Percentiles rank a stretch among this genome's conserved stretches.
Evolutionary conservation across 1,284 basidiomycete genomes (phyloP).

Genomic region (Ceratobasidium theobromae): DNA sequence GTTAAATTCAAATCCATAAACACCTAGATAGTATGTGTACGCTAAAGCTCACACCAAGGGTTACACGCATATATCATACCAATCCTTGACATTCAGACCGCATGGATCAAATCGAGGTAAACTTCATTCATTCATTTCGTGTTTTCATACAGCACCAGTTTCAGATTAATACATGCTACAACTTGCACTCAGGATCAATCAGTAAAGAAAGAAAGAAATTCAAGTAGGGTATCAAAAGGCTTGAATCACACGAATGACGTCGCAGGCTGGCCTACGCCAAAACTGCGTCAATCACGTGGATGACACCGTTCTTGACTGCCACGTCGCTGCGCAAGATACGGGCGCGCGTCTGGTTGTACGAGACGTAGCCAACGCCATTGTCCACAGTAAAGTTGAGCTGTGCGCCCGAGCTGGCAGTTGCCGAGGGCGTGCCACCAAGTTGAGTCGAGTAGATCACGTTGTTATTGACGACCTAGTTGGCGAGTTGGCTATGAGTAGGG

Average conservation of each 20-base stretch:
- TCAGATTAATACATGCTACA: too few species aligned
- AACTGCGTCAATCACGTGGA: slow-evolving; percentile 47
- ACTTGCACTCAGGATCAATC: too few species aligned
- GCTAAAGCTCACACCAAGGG: too few species aligned
- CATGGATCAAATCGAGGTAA: too few species aligned
- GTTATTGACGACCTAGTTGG: slow-evolving; percentile 41
- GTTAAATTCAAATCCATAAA: too few species aligned
- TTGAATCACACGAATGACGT: neutral
- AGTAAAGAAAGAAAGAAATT: neutral
- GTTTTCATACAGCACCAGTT: too few species aligned
- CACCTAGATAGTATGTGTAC: too few species aligned
- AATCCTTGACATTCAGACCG: too few species aligned
- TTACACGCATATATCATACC: too few species aligned
- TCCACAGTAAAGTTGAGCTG: slow-evolving; percentile 44
- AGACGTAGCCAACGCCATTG: slow-evolving; percentile 44
- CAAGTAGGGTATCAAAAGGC: neutral
- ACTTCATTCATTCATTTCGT: too few species aligned
- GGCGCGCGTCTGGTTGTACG: slow-evolving; percentile 43
- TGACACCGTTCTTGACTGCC: slow-evolving; percentile 47
- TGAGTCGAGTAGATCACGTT: slow-evolving; percentile 44
- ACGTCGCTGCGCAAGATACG: slow-evolving; percentile 46
- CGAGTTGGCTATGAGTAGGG: slow-evolving; percentile 41
- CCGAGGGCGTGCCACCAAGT: slow-evolving; percentile 39
- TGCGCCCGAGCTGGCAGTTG: slow-evolving; percentile 45
- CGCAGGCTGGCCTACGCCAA: slow-evolving; percentile 35